These are phyloP conservation scores for Kodamaea arcana DNA, from an alignment of 1,139 yeast genomes.

Conservation along the genomic window DNA sequence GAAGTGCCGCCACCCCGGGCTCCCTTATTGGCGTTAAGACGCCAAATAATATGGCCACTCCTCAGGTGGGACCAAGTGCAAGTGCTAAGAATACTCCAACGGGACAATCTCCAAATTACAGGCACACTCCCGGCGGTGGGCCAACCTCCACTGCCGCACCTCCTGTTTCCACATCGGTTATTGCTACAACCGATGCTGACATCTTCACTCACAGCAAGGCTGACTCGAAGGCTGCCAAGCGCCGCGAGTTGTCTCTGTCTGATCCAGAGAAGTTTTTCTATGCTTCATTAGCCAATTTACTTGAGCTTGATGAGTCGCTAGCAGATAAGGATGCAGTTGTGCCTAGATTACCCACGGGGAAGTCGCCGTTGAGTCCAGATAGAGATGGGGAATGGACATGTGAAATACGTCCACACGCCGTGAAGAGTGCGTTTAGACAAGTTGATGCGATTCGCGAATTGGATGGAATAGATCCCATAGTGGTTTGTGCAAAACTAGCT, in stretches of 20 bases:
- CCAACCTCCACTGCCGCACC: conserved; percentile 9
- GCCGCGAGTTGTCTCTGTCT: conserved; percentile 43
- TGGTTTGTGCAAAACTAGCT: conserved; percentile 23
- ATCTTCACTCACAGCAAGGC: conserved; percentile 21
- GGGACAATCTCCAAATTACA: conserved; percentile 35
- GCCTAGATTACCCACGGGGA: conserved; percentile 15
- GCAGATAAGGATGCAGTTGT: conserved; percentile 11
- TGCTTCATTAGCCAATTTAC: conserved; percentile 48
- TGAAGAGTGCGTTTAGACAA: conserved; percentile 45
- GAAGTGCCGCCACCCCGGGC: conserved; percentile 40
- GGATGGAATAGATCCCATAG: conserved; percentile 27
- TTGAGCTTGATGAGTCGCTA: conserved; percentile 42
- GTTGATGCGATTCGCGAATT: conserved; percentile 35
- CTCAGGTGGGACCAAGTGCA: conserved; percentile 33
- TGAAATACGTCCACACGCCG: conserved; percentile 42
- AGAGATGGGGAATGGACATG: conserved; percentile 37
- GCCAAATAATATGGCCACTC: conserved; percentile 44
- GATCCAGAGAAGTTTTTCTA: conserved; percentile 51
- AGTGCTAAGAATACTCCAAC: conserved; percentile 43
- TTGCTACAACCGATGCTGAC: conserved; percentile 17
- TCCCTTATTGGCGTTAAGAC: conserved; percentile 41
- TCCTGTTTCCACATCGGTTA: conserved; percentile 11
- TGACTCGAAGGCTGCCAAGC: conserved; percentile 35
- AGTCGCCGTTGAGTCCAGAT: conserved; percentile 36
- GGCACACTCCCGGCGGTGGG: conserved; percentile 8